Conservation (phyloP, 2,329 filamentous ascomycete species). For the Grosmannia serpens region DNA sequence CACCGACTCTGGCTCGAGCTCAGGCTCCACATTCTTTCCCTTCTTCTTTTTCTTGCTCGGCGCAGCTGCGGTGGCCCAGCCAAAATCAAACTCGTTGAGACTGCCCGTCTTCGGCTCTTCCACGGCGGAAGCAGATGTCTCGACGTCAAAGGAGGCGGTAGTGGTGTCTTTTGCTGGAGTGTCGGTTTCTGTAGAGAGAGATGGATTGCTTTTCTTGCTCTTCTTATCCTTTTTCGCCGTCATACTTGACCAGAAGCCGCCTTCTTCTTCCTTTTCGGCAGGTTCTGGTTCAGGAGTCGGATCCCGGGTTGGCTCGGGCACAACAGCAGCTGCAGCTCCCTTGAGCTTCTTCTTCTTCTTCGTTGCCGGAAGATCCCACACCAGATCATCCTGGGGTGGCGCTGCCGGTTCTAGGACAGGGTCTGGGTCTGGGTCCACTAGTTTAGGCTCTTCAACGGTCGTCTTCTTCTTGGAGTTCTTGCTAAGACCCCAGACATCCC, state of each 20-base stretch:
- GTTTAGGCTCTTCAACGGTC: background rate
- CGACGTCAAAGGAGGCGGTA: conserved; percentile 4
- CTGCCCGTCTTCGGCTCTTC: conserved; percentile 11
- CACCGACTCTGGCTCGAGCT: background rate
- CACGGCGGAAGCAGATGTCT: conserved; percentile 1
- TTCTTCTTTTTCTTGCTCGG: conserved; percentile 15
- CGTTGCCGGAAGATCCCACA: conserved; percentile 3
- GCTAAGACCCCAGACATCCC: conserved; percentile 30
- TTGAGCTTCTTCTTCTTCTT: conserved; percentile 18
- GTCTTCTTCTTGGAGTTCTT: conserved; percentile 29
- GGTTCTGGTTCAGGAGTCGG: conserved; percentile 9
- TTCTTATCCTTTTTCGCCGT: conserved; percentile 29
- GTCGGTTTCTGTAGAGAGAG: background rate
- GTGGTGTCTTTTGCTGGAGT: background rate
- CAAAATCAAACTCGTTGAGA: conserved; percentile 19
- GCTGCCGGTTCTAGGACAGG: conserved; percentile 7
- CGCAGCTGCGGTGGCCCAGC: conserved; percentile 16
- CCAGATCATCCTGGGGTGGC: conserved; percentile 1
- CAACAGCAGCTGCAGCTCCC: conserved; percentile 7
- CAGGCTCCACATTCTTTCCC: conserved; percentile 9
- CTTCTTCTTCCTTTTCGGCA: conserved; percentile 3
- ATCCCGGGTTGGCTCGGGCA: background rate
- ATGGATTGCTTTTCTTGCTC: conserved; percentile 11
- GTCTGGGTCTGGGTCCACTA: conserved; percentile 6
- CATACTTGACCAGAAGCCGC: conserved; percentile 14